These are phyloP conservation scores for Vanrija pseudolonga DNA, from an alignment of 1,284 basidiomycete genomes.

Conservation along the genomic window DNA sequence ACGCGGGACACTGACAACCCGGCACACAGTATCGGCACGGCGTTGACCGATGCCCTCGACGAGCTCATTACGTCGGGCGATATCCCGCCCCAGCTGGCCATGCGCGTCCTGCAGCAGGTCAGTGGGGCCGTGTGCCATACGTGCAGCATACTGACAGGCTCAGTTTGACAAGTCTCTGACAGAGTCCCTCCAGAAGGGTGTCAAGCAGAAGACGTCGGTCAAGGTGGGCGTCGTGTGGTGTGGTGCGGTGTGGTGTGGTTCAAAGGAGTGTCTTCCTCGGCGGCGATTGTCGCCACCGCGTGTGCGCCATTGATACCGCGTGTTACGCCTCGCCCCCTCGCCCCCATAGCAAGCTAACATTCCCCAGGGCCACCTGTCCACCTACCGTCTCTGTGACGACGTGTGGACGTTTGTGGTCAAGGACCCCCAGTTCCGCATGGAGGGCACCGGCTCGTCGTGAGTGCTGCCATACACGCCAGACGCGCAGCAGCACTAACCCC, in stretches of 20 bases:
- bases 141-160: background rate
- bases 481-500: background rate
- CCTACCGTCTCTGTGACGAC: constrained; percentile 91
- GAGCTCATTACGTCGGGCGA: constrained; percentile 96
- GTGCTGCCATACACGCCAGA: constrained; percentile 3
- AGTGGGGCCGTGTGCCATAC: constrained; percentile 15
- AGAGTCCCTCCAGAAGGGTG: constrained; percentile 81
- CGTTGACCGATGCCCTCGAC: constrained; percentile 97
- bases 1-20: no score
- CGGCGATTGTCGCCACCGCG: background rate
- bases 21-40: constrained; percentile 81
- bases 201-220: constrained; percentile 85
- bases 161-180: constrained; percentile 94
- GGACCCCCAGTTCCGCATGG: constrained; percentile 89
- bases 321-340: no score
- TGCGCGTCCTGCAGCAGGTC: constrained; percentile 95
- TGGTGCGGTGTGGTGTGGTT: no score
- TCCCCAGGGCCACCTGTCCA: constrained; percentile 77
- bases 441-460: constrained; percentile 59
- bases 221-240: constrained; percentile 60
- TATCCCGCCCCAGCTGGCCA: constrained; percentile 94
- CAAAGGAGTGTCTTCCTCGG: no score
- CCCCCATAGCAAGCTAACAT: constrained; percentile 17
- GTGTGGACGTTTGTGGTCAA: constrained; percentile 97
- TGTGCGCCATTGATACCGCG: background rate